Evolutionary conservation across 83 land plant species (phyloP).

Genomic region (Picea abies): DNA sequence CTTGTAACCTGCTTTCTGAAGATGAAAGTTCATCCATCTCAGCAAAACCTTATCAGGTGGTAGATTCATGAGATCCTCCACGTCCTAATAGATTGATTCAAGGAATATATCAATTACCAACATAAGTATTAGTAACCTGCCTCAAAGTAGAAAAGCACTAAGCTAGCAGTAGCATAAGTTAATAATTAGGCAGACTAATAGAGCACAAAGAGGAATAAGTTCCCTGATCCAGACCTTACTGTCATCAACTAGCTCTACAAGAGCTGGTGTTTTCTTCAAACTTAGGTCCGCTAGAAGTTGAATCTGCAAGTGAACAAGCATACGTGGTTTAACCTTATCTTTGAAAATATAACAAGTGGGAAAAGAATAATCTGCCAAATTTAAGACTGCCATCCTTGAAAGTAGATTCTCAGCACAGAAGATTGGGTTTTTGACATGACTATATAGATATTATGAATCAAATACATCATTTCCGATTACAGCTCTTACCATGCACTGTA

Average conservation of each 20-base stretch:
- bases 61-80: conserved; percentile 85
- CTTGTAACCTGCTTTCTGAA: conserved; percentile 88
- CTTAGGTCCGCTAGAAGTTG: conserved; percentile 94
- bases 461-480: background rate
- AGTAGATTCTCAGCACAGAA: background rate
- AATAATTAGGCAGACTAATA: background rate
- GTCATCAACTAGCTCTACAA: conserved; percentile 87
- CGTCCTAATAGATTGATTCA: conserved; percentile 59
- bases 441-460: background rate
- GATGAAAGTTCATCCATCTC: conserved; percentile 97
- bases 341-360: background rate
- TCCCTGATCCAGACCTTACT: conserved; percentile 41
- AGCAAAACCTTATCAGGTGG: conserved; percentile 92
- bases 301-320: conserved; percentile 44
- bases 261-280: conserved; percentile 90
- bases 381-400: background rate
- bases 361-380: background rate
- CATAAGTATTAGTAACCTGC: background rate
- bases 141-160: background rate
- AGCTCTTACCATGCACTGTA: background rate
- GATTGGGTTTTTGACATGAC: background rate
- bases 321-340: background rate
- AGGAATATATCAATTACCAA: background rate
- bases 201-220: background rate
- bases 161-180: background rate